Evolutionary conservation across 2,329 filamentous ascomycete genomes (phyloP).

Genomic region (Cladophialophora yegresii): DNA sequence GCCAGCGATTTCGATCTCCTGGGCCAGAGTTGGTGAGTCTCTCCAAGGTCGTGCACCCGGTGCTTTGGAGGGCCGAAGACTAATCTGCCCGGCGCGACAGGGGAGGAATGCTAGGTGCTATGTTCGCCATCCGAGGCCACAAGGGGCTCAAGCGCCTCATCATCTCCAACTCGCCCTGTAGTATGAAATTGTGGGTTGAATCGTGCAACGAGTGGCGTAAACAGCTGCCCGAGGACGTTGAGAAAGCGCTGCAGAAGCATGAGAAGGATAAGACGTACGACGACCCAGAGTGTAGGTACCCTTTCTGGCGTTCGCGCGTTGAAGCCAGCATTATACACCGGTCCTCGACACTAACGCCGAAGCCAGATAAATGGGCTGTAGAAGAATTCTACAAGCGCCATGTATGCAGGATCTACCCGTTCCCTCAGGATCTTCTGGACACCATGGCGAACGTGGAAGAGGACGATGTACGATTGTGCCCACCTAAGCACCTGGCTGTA

Average conservation of each 20-base stretch:
- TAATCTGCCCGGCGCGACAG: background rate
- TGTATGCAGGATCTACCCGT: constrained; percentile 40
- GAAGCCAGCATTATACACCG: background rate
- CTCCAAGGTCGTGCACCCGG: background rate
- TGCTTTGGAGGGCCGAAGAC: background rate
- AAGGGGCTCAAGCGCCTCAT: constrained; percentile 46
- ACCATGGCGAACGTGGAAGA: constrained; percentile 33
- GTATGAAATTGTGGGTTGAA: constrained; percentile 37
- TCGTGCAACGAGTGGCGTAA: constrained; percentile 35
- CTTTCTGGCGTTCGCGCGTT: background rate
- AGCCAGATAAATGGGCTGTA: constrained; percentile 34
- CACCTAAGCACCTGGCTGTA: too few relatives aligned
- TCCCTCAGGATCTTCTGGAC: constrained; percentile 39
- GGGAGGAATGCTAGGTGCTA: constrained; percentile 54
- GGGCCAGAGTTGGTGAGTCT: constrained; percentile 52
- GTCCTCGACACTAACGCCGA: background rate
- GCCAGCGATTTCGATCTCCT: constrained; percentile 46
- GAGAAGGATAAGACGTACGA: constrained; percentile 34
- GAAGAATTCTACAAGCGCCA: constrained; percentile 39
- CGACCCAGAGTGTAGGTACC: constrained; percentile 34
- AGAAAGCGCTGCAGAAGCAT: constrained; percentile 28
- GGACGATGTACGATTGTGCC: constrained; percentile 28
- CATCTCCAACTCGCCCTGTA: constrained; percentile 39
- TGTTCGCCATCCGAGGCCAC: constrained; percentile 45
- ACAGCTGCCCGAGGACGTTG: constrained; percentile 33